These are phyloP conservation scores for Castanea sativa DNA, from an alignment of 306 rosid genomes.

Conservation along the genomic window DNA sequence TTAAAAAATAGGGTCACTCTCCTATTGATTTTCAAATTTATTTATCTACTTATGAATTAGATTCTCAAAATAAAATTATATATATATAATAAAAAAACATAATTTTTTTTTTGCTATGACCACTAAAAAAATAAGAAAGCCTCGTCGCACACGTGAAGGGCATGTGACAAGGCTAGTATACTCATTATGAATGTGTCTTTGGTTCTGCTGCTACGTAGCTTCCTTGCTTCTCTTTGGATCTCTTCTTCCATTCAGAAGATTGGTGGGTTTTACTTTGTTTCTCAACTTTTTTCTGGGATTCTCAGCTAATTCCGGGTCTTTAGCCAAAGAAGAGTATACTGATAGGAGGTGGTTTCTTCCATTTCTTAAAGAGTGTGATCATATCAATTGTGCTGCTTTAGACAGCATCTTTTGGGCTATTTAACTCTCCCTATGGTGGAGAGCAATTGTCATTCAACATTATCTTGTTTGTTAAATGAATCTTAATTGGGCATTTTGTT, in stretches of 20 bases:
- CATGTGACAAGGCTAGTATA: neutral
- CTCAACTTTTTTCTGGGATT: slow-evolving; percentile 12
- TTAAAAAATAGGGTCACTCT: no score
- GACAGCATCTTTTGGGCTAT: slow-evolving; percentile 54
- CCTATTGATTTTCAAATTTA: no score
- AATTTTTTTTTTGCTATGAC: no score
- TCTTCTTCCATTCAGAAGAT: slow-evolving; percentile 5
- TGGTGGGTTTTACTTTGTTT: slow-evolving; percentile 36
- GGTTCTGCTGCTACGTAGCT: slow-evolving; percentile 22
- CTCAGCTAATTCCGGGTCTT: slow-evolving; percentile 27
- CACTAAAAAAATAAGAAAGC: no score
- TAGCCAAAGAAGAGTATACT: slow-evolving; percentile 54
- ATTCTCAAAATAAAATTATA: no score
- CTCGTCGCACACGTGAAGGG: no score
- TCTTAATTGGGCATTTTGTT: slow-evolving; percentile 56
- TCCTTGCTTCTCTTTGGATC: slow-evolving; percentile 17
- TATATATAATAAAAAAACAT: no score
- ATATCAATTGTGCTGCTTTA: slow-evolving; percentile 57
- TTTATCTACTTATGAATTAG: no score
- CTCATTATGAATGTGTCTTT: slow-evolving; percentile 23
- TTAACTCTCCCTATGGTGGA: slow-evolving; percentile 43
- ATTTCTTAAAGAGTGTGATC: slow-evolving; percentile 73
- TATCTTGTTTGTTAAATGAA: slow-evolving; percentile 44
- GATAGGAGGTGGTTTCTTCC: slow-evolving; percentile 85
- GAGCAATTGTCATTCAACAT: slow-evolving; percentile 62